Evolutionary conservation across 202 grass and related monocot species (phyloP).

Genomic region (Musa balbisiana): DNA sequence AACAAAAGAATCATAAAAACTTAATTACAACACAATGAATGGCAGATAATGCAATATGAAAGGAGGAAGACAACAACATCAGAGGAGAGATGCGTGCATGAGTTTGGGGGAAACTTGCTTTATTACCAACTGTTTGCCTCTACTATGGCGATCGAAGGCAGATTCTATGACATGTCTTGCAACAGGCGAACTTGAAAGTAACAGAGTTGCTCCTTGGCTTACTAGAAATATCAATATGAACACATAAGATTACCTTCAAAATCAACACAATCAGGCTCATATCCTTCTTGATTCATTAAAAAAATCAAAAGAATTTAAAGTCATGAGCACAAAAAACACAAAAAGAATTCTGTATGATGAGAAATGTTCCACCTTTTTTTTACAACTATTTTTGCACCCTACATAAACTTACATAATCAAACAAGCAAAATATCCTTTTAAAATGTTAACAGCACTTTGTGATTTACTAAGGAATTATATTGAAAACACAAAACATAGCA

Average conservation of each 20-base stretch:
- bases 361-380: too few relatives aligned
- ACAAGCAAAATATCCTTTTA: too few relatives aligned
- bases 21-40: too few relatives aligned
- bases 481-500: too few relatives aligned
- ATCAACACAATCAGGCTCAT: neutral
- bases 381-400: too few relatives aligned
- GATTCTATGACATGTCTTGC: constrained; percentile 51
- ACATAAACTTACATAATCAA: too few relatives aligned
- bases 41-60: neutral
- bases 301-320: constrained; percentile 6
- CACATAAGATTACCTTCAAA: neutral
- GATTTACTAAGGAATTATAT: too few relatives aligned
- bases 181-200: constrained; percentile 45
- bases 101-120: neutral
- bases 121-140: constrained; percentile 82
- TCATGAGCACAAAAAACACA: neutral
- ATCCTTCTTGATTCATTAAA: constrained; percentile 7
- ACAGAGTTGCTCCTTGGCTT: constrained; percentile 56
- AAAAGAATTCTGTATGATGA: too few relatives aligned
- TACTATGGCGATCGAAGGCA: constrained; percentile 54
- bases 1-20: too few relatives aligned
- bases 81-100: neutral
- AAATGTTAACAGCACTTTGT: too few relatives aligned
- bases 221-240: constrained; percentile 37
- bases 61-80: neutral